Base-by-base conservation (phyloP, 257 asterid genomes). In the Nicotiana knightiana region DNA sequence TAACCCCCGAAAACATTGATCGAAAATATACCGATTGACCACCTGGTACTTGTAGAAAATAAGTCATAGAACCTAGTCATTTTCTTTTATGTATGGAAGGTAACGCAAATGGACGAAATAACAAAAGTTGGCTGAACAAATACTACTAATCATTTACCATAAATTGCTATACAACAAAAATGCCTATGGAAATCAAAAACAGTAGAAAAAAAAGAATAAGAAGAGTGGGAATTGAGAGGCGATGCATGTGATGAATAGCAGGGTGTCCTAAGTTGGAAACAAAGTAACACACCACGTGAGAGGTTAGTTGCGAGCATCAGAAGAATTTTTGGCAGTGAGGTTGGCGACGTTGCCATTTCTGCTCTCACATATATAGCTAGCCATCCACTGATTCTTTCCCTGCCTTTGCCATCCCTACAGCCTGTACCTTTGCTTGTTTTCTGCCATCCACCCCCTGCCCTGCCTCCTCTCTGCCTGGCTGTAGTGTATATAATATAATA, bases 371-470 rank as follows among this genome's bases (percentile, higher is more conserved):
- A 3, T 6, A 64, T 64, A 30, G 43, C 43, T 13, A 64, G 35
- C 24, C 63, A 75, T 3, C 51, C 82, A 39, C 24, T 32, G 51
- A 11, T 35, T 35, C 51, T 46, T 39, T 59, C 73, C 11, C 82
- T 79, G 82, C 82, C 46, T 79, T 79, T 33, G 43, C 82, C 84
- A 75, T 81, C 43, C 81, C 73, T 80, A 84, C 84, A 84, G 84
- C 77, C 86, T 84, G 84, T 71, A 59, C 61, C 80, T 51, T 73
- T 73, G 13, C 79, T 73, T 73, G 8, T 51, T 24, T 26, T 75
- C 80, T 75, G 80, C 80, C 46, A 75, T 35, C 73, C 70, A 63
- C 58, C 35, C 37, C 82, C 82, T 12, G 17, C 58, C 18, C 17
- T 53, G 17, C 26, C 46, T 71, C 35, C 17, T 21, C 33, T 61